These are phyloP conservation scores for Scutellaria baicalensis DNA, from an alignment of 257 asterid genomes.

Conservation along the genomic window DNA sequence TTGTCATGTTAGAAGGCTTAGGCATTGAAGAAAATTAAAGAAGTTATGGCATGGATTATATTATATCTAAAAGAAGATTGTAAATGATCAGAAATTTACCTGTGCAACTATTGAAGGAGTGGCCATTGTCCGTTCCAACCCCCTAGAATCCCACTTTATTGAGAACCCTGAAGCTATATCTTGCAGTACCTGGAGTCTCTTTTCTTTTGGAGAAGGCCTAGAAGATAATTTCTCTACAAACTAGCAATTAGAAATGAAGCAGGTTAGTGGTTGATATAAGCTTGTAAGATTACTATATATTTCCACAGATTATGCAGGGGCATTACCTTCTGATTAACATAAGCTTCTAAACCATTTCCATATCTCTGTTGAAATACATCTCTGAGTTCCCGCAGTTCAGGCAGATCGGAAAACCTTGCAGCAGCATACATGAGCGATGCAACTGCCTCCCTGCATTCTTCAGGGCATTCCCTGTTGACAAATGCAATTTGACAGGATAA, in stretches of 20 bases:
- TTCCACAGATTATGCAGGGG: conserved; percentile 1
- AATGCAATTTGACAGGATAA: conserved; percentile 12
- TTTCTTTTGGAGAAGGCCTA: conserved; percentile 46
- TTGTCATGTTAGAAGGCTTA: not conserved
- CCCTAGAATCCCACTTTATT: conserved; percentile 72
- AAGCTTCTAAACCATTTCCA: conserved; percentile 55
- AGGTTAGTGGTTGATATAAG: conserved; percentile 18
- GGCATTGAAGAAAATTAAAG: not conserved
- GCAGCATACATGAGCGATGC: conserved; percentile 95
- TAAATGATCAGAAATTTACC: conserved; percentile 35
- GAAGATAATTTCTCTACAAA: conserved; percentile 75
- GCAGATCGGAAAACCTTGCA: conserved; percentile 94
- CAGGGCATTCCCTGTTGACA: conserved; percentile 81
- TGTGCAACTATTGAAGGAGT: conserved; percentile 37
- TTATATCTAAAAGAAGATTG: conserved; percentile 1
- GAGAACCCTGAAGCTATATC: conserved; percentile 81
- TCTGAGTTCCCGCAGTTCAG: conserved; percentile 92
- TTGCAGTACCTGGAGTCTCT: conserved; percentile 63
- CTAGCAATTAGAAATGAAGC: conserved; percentile 41
- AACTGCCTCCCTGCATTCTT: conserved; percentile 84
- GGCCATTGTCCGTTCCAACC: conserved; percentile 74
- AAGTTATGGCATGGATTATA: not conserved
- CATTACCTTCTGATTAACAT: conserved; percentile 76
- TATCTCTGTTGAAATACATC: conserved; percentile 74
- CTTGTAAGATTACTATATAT: not conserved